A percentile compares a stretch with the other conserved stretches of the same genome.
Evolutionary conservation across 225 moss, liverwort and hornwort genomes (phyloP).

Genomic region (Bryum argenteum): DNA sequence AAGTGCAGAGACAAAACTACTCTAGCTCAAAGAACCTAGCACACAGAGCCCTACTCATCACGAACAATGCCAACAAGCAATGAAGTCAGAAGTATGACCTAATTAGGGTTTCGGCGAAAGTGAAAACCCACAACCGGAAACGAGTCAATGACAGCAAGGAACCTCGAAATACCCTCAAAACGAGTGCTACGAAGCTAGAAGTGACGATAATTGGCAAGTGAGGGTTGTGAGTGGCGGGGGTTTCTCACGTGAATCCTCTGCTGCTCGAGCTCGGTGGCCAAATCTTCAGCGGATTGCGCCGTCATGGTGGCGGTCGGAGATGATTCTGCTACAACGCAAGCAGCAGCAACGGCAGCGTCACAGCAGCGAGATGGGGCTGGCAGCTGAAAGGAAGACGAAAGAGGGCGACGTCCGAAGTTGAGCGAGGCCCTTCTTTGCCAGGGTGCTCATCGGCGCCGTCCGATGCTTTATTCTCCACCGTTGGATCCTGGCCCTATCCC

Average conservation of each 20-base stretch:
- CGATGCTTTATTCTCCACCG: background rate
- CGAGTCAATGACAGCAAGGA: background rate
- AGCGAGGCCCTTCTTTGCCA: background rate
- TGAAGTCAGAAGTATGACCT: background rate
- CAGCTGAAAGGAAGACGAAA: conserved; percentile 20
- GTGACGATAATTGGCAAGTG: background rate
- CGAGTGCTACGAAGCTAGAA: too few relatives aligned
- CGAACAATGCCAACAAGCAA: background rate
- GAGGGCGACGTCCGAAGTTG: background rate
- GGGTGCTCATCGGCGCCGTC: background rate
- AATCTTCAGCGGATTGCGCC: conserved; percentile 79
- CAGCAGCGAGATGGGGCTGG: background rate
- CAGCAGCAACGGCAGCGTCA: background rate
- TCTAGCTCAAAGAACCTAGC: background rate
- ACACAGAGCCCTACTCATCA: background rate
- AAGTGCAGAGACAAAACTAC: background rate
- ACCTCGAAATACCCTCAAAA: background rate
- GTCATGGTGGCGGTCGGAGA: conserved; percentile 56
- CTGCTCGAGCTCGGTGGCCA: conserved; percentile 96
- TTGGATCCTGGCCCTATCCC: background rate
- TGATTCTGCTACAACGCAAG: background rate
- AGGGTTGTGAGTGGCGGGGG: background rate
- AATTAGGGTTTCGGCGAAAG: conserved; percentile 28
- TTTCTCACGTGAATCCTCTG: conserved; percentile 66
- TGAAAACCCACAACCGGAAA: background rate